These are phyloP conservation scores for Lepiota brunneoincarnata DNA, from an alignment of 768 basidiomycete species.

Conservation along the genomic window DNA sequence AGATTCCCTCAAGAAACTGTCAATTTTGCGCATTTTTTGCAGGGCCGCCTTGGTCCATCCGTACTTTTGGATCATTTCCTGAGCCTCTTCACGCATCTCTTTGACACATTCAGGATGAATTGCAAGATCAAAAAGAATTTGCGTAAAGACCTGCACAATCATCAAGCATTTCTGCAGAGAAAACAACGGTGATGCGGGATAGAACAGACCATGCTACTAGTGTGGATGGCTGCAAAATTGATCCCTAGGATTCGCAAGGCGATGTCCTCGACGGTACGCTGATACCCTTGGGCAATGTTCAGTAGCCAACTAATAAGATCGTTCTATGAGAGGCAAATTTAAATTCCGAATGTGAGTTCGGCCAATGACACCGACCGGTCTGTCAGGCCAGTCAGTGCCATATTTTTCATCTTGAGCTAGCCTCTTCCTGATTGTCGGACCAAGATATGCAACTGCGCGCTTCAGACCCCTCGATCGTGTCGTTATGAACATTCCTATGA, in stretches of 20 bases:
- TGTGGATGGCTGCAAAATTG: slow-evolving; percentile 38
- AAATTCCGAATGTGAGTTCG: background rate
- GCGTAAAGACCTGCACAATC: slow-evolving; percentile 20
- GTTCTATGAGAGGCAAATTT: slow-evolving; percentile 22
- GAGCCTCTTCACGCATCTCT: too few species aligned
- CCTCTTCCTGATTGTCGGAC: slow-evolving; percentile 13
- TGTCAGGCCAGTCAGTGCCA: slow-evolving; percentile 8
- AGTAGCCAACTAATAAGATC: too few species aligned
- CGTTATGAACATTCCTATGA: too few species aligned
- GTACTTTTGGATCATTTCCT: too few species aligned
- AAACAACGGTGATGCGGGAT: background rate
- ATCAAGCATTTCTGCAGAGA: background rate
- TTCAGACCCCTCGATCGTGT: background rate
- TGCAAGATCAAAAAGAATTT: slow-evolving; percentile 23
- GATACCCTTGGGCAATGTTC: too few species aligned
- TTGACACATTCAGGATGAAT: slow-evolving; percentile 15
- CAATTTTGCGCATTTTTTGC: too few species aligned
- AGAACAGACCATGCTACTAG: slow-evolving; percentile 32
- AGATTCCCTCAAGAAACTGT: too few species aligned
- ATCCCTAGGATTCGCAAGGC: too few species aligned
- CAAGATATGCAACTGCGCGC: slow-evolving; percentile 11
- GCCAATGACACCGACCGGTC: slow-evolving; percentile 4
- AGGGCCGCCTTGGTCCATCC: too few species aligned
- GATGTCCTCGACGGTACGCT: too few species aligned
- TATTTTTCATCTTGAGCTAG: slow-evolving; percentile 4